These are phyloP conservation scores for Tuber umbilicatum DNA, from an alignment of 495 filamentous ascomycete genomes.

Conservation along the genomic window DNA sequence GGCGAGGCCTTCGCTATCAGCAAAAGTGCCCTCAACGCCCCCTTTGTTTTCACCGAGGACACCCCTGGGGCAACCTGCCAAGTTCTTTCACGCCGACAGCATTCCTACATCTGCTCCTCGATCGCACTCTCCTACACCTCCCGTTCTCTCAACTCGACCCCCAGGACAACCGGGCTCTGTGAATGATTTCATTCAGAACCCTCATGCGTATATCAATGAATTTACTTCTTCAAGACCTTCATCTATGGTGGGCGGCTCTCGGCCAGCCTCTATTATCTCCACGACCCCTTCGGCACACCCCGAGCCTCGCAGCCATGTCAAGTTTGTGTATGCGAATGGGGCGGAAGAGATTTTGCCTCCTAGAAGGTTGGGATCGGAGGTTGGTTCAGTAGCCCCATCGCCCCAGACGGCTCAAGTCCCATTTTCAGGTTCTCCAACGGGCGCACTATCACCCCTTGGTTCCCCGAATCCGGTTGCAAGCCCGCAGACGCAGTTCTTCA, in stretches of 20 bases:
- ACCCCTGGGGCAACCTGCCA: constrained; percentile 24
- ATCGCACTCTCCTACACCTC: constrained; percentile 22
- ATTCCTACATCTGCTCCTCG: constrained; percentile 27
- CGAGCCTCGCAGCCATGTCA: constrained; percentile 32
- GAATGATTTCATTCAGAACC: constrained; percentile 18
- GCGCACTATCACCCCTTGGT: constrained; percentile 27
- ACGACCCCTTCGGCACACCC: constrained; percentile 20
- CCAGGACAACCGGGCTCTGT: constrained; percentile 12
- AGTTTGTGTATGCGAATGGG: constrained; percentile 42
- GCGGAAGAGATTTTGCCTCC: constrained; percentile 38
- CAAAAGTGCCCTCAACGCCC: constrained; percentile 8
- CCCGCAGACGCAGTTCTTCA: constrained; percentile 21
- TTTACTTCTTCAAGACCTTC: constrained; percentile 32
- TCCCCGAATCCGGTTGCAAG: constrained; percentile 24
- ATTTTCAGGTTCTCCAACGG: constrained; percentile 22
- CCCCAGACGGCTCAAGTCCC: constrained; percentile 25
- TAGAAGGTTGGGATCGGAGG: constrained; percentile 31
- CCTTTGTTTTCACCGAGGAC: constrained; percentile 11
- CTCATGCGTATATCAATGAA: constrained; percentile 28
- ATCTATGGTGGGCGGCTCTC: constrained; percentile 28
- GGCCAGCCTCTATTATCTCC: constrained; percentile 25
- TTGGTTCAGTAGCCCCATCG: constrained; percentile 28
- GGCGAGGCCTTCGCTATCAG: constrained; percentile 17
- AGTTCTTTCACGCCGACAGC: constrained; percentile 39
- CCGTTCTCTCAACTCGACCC: constrained; percentile 17